Evolutionary conservation across 352 stramenopile genomes (phyloP).

Genomic region (Globisporangium apiculatum): DNA sequence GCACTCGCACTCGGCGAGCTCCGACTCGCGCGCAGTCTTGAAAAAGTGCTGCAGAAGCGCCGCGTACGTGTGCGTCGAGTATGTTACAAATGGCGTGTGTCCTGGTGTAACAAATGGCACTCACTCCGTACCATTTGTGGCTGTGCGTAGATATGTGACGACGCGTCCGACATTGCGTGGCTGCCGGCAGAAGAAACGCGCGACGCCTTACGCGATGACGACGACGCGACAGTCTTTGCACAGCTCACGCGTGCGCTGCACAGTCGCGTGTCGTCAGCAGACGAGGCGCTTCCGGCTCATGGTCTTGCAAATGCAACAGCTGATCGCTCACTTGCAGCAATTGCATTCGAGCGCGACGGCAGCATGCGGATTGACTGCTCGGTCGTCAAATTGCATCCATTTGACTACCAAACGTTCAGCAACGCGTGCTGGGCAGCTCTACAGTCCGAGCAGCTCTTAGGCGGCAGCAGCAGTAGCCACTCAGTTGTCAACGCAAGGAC

Average conservation of each 20-base stretch:
- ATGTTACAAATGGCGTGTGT: not conserved
- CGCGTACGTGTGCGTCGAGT: conserved; percentile 1
- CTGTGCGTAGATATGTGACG: conserved; percentile 1
- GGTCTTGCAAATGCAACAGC: not conserved
- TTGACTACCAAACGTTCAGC: conserved; percentile 2
- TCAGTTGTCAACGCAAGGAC: not conserved
- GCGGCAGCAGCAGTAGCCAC: not conserved
- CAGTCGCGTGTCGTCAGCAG: not conserved
- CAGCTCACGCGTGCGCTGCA: not conserved
- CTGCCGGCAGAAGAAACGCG: not conserved
- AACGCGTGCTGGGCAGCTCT: not conserved
- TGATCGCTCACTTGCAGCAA: not conserved
- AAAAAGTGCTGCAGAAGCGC: conserved; percentile 16
- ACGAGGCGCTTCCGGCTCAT: conserved; percentile 1
- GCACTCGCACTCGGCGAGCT: conserved; percentile 6
- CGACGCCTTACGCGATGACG: not conserved
- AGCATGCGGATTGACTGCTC: conserved; percentile 1
- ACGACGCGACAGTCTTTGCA: not conserved
- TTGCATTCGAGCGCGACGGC: too few species aligned
- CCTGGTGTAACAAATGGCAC: too few species aligned
- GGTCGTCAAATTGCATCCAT: conserved; percentile 6
- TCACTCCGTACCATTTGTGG: too few species aligned
- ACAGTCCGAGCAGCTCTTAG: not conserved
- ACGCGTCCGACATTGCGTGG: not conserved
- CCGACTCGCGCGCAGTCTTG: conserved; percentile 16